Evolutionary conservation across 2,329 filamentous ascomycete species (phyloP), one percentile per base, ranked within the genome.

Genomic region (Sclerotinia subarctica): DNA sequence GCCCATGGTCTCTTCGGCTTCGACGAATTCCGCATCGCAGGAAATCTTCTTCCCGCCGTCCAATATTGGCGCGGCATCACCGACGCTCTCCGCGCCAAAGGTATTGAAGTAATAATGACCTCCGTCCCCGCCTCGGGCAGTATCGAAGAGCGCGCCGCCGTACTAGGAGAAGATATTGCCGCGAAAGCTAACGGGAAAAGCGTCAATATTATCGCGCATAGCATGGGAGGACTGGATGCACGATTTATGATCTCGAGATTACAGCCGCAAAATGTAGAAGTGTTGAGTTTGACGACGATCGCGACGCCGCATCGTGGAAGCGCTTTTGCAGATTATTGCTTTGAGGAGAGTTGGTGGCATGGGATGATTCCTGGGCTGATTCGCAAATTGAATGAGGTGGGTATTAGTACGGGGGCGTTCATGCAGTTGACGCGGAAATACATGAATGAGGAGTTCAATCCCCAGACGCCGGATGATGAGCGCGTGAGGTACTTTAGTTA

Each of bases 171-270:
- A 70, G 82, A 85, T 70, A 88, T 90, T 69, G 81, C 81, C 59
- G 74, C 78, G 29, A 78, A 74, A 65, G 81, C 83, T 1, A 73
- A 77, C 29, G 81, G 81, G 24, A 80, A 79, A 69, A 86, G 88
- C 63, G 92, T 97, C 72, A 92, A 92, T 76, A 91, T 97, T 69
- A 83, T 93, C 26, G 86, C 86, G 52, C 90, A 93, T 79, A 86
- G 83, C 72, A 89, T 89, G 86, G 86, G 88, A 59, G 87, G 88
- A 2, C 80, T 90, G 4, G 88, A 90, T 75, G 84, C 86, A 13
- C 81, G 88, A 57, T 88, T 88, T 77, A 88, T 90, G 86, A 85
- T 89, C 65, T 85, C 86, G 29, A 81, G 81, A 63, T 79, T 88
- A 17, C 79, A 78, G 53, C 84, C 84, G 2, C 71, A 76, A 3